Evolutionary conservation across 768 basidiomycete species (phyloP), one percentile per base, ranked within the genome.

Genomic region (Hygrophorus russula): DNA sequence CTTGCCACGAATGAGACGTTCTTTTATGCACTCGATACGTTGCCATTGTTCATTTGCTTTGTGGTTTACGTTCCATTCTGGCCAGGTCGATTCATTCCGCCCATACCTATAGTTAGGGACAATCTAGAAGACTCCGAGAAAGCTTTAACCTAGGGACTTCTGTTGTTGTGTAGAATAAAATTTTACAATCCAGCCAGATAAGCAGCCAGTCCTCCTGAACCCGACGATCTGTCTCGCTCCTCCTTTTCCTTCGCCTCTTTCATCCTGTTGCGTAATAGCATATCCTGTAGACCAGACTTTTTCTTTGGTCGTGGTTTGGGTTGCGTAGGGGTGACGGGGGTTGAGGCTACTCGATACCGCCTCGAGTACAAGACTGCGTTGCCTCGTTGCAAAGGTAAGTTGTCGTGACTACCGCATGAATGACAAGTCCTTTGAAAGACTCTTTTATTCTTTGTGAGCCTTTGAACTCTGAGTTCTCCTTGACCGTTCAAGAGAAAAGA

Each of bases 1-100:
- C 66, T 85, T 14, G 68, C 74, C 5, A 76, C 68, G 2, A 70
- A 69, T 3, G 81, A 85, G 56, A 57, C 53, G 2, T 74, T 68
- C 50, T 83, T 87, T 57, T 87, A 83, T 54, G 72, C 61, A 1
- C 63, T 85, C 31, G 64, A 88, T 55, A 73, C 80, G 0, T 63
- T 83, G 4, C 82, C 82, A 6, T 65, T 84, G 6, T 69, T 78
- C 7, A 7, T 24, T 24, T 24, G 24, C 7, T 24, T 24, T 24
- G 24, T 24, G 4, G 24, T 24, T 3, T 24, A 24, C 24, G 7
- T 24, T 24, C 24, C 24, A 24, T 24, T 24, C 7, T 24, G 24
- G 24, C 24, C 24, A 24, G 24, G 24, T 24, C 24, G 24, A 24
- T 24, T 24, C 24, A 24, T 24, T 7, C 3, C 24, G 7, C 7